These are phyloP conservation scores for Podaxis sp. DNA, from an alignment of 768 basidiomycete species.

Conservation along the genomic window DNA sequence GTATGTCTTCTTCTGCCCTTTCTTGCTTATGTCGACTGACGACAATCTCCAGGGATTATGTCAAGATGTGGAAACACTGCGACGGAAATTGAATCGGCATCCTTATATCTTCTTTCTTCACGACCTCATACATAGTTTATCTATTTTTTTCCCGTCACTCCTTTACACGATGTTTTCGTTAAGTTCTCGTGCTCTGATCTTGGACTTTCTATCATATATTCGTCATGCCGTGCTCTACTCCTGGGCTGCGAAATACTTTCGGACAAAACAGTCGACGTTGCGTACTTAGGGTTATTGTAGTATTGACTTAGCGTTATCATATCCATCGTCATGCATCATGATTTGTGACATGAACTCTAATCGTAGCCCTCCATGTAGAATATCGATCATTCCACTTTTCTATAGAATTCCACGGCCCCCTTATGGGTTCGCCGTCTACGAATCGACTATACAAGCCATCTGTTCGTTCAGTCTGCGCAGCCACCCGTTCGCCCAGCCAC, in stretches of 20 bases:
- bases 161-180: neutral
- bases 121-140: neutral
- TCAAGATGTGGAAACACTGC: conserved; percentile 61
- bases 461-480: too few species aligned
- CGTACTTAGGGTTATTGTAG: neutral
- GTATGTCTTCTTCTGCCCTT: conserved; percentile 36
- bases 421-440: too few species aligned
- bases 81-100: conserved; percentile 18
- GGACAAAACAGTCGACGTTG: neutral
- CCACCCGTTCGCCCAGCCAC: neutral
- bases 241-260: neutral
- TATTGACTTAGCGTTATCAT: neutral
- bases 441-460: too few species aligned
- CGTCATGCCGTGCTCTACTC: neutral
- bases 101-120: neutral
- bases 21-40: neutral
- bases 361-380: too few species aligned
- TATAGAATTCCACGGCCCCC: neutral
- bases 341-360: neutral
- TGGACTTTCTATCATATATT: neutral
- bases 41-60: conserved; percentile 41
- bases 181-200: conserved; percentile 1
- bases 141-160: conserved; percentile 4
- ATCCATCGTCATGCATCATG: neutral
- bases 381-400: neutral